phyloP scores from a whole-genome alignment of 2,329 filamentous ascomycete genomes.

The Parasarocladium wereldwijsianum region DNA sequence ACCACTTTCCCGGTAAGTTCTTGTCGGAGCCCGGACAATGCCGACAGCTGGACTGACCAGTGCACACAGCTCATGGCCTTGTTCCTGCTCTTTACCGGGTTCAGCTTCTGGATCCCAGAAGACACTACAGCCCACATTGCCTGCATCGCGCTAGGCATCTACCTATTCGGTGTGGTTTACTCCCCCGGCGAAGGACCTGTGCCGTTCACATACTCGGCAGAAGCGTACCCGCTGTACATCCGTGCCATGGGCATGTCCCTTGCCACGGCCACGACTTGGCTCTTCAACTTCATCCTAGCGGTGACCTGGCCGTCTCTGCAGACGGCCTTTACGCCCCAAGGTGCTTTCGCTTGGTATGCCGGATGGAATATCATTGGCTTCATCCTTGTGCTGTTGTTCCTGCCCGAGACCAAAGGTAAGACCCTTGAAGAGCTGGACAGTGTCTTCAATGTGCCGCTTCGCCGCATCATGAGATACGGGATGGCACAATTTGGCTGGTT shows the following conservation, averaged over 20 bases:
- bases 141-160: slow-evolving; percentile 17
- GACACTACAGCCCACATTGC: slow-evolving; percentile 15
- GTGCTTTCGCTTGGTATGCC: slow-evolving; percentile 19
- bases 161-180: slow-evolving; percentile 20
- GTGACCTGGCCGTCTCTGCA: slow-evolving; percentile 12
- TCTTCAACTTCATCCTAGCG: slow-evolving; percentile 14
- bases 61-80: slow-evolving; percentile 35
- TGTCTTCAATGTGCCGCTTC: slow-evolving; percentile 9
- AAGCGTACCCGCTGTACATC: slow-evolving; percentile 38
- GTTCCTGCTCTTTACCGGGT: slow-evolving; percentile 30
- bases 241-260: slow-evolving; percentile 35
- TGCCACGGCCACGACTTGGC: slow-evolving; percentile 18
- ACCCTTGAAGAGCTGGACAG: slow-evolving; percentile 45
- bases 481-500: slow-evolving; percentile 12
- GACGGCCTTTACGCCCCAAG: slow-evolving; percentile 11
- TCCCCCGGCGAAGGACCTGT: slow-evolving; percentile 37
- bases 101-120: slow-evolving; percentile 28
- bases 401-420: slow-evolving; percentile 45
- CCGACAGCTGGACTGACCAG: not conserved
- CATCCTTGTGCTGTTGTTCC: slow-evolving; percentile 40
- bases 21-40: not conserved
- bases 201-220: slow-evolving; percentile 40
- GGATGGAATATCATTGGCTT: slow-evolving; percentile 15
- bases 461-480: slow-evolving; percentile 14
- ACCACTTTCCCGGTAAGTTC: slow-evolving; percentile 38